These are phyloP conservation scores for Vigna reflexopilosa DNA, from an alignment of 306 rosid species.

Conservation along the genomic window DNA sequence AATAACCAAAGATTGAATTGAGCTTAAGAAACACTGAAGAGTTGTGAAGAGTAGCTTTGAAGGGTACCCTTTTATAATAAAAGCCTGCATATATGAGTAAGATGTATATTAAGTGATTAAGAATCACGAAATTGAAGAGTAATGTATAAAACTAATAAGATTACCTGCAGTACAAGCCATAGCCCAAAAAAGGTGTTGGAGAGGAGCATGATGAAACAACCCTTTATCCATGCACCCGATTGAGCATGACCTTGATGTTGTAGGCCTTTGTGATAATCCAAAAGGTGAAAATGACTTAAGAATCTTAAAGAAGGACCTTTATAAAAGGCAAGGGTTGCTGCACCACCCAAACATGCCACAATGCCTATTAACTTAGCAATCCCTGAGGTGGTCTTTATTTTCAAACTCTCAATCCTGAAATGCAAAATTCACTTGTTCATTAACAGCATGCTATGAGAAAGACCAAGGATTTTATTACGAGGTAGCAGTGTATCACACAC, in stretches of 20 bases:
- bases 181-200: constrained; percentile 61
- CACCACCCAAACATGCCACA: constrained; percentile 62
- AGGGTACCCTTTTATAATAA: constrained; percentile 62
- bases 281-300: constrained; percentile 44
- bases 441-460: neutral
- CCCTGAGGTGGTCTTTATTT: constrained; percentile 58
- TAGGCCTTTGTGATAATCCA: constrained; percentile 34
- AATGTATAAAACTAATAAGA: neutral
- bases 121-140: neutral
- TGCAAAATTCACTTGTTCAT: neutral
- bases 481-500: too few relatives aligned
- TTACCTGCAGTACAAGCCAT: constrained; percentile 81
- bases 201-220: constrained; percentile 72
- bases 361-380: constrained; percentile 67
- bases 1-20: constrained; percentile 61
- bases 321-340: constrained; percentile 62
- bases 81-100: constrained; percentile 43
- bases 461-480: neutral
- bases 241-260: constrained; percentile 32
- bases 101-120: neutral
- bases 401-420: constrained; percentile 67
- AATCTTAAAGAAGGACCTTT: constrained; percentile 62
- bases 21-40: constrained; percentile 64
- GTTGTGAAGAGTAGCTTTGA: constrained; percentile 70
- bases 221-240: constrained; percentile 66